Base-by-base conservation (phyloP, 305 asterid species). In the Fraxinus angustifolia region DNA sequence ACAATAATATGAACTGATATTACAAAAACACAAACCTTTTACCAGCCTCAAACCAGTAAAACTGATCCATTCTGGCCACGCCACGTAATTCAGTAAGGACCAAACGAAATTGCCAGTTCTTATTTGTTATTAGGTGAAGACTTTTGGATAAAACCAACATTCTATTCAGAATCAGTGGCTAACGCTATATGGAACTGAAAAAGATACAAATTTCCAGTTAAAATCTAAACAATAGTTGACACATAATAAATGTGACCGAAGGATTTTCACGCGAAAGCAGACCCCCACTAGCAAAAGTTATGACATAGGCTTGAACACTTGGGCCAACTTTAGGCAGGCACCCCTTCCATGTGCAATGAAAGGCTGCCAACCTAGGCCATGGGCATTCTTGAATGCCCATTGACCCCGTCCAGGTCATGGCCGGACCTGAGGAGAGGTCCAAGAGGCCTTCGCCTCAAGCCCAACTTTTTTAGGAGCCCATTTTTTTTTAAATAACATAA, bases 371-470 rank as follows among this genome's bases (percentile, higher is more conserved):
- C 86, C 87, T 85, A 88, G 87, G 85, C 89, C 83, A 86, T 88
- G 83, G 75, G 53, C 79, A 78, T 83, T 73, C 10, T 45, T 85
- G 89, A 86, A 87, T 76, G 0, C 84, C 81, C 91, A 87, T 90
- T 75, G 85, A 88, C 83, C 91, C 89, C 84, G 78, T 89, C 89
- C 90, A 89, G 89, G 88, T 87, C 26, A 23, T 23, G 26, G 26
- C 26, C 26, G 26, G 26, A 23, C 26, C 26, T 23, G 26, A 23
- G 26, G 26, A 23, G 26, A 23, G 26, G 26, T 23, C 26, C 26
- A 23, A 23, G 26, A 23, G 26, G 26, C 26, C 26, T 23, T 23
- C 26, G 26, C 26, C 26, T 23, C 26, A 23, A 1, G 26, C 26
- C 26, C 26, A 23, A 23, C 26, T 23, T 23, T 23, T 23, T 23